Evolutionary conservation across 306 rosid genomes (phyloP).

Genomic region (Trifolium subterraneum): DNA sequence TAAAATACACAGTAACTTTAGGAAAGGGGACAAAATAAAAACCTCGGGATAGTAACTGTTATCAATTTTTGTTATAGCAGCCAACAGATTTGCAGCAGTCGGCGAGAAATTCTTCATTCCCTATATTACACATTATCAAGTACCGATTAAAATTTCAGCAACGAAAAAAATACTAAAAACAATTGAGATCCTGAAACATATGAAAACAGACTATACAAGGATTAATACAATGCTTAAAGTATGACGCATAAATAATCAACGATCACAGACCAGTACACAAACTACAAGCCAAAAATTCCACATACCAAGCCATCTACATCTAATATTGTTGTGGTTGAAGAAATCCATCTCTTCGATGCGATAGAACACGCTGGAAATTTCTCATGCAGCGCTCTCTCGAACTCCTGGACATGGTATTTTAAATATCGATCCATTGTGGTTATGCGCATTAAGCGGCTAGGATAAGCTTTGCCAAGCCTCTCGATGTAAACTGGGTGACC

Average conservation of each 20-base stretch:
- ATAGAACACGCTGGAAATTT: slow-evolving; percentile 98
- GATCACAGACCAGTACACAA: too few species aligned
- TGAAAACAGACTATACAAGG: too few species aligned
- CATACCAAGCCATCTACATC: slow-evolving; percentile 98
- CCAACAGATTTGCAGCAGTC: slow-evolving; percentile 83
- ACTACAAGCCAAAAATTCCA: not conserved
- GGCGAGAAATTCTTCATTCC: slow-evolving; percentile 92
- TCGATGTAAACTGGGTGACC: slow-evolving; percentile 97
- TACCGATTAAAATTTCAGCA: too few species aligned
- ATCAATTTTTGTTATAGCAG: slow-evolving; percentile 82
- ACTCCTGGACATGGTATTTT: slow-evolving; percentile 95
- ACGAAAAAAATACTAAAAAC: too few species aligned
- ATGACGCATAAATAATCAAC: too few species aligned
- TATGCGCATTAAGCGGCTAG: slow-evolving; percentile 79
- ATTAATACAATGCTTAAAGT: too few species aligned
- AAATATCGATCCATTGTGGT: slow-evolving; percentile 87
- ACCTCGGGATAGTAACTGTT: slow-evolving; percentile 96
- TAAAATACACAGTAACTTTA: slow-evolving; percentile 28
- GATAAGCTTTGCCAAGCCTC: slow-evolving; percentile 93
- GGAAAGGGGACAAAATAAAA: slow-evolving; percentile 34
- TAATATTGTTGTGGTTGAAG: slow-evolving; percentile 86
- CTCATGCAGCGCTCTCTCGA: slow-evolving; percentile 83
- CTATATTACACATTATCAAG: slow-evolving; percentile 51
- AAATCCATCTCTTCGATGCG: slow-evolving; percentile 79
- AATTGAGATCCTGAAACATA: too few species aligned